Base-by-base conservation (phyloP, 2,329 filamentous ascomycete genomes). In the Alternaria sp. region DNA sequence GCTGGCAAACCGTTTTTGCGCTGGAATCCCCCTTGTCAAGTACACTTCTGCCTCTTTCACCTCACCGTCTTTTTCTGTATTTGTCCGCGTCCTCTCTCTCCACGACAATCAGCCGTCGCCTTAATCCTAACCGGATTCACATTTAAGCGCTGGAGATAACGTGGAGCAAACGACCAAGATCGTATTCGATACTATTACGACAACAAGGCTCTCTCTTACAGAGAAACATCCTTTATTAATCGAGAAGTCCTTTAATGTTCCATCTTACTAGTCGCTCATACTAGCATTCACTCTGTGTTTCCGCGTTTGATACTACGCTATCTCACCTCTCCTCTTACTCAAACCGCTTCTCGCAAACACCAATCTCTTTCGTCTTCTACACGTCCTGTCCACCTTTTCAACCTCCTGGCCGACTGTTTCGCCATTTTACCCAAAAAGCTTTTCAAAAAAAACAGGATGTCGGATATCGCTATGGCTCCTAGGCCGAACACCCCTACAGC, bases 401-500 rank as follows among this genome's bases (percentile, higher is more conserved):
- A 11, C 28, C 4, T 5, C 2, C 28, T 30, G 28, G 10, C 4
- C 0, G 28, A 30, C 28, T 30, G 4, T 11, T 0, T 30, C 28
- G 4, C 28, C 4, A 30, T 14, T 16, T 20, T 16, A 11, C 9
- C n/a, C 0, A 16, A 30, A 6, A 27, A 12, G 6, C 12, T 8
- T 1, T 20, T 16, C 20, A 5, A 16, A 16, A 16, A 7, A 1
- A 43, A 25, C 11, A 25, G n/a, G 5, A 45, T 38, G 28, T 16
- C 30, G 1, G 30, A 16, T 38, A 0, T 7, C 22, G 18, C 22
- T 9, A 61, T 64, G 56, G 40, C 45, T 10, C 22, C 44, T 25
- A 51, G 44, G 25, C 54, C 62, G 6, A 54, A 51, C 7, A 57
- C 58, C 1, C 59, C 60, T 14, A 59, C 52, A 18, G 65, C 59